phyloP scores from a whole-genome alignment of 306 rosid genomes.

The Cotoneaster glaucophyllus region DNA sequence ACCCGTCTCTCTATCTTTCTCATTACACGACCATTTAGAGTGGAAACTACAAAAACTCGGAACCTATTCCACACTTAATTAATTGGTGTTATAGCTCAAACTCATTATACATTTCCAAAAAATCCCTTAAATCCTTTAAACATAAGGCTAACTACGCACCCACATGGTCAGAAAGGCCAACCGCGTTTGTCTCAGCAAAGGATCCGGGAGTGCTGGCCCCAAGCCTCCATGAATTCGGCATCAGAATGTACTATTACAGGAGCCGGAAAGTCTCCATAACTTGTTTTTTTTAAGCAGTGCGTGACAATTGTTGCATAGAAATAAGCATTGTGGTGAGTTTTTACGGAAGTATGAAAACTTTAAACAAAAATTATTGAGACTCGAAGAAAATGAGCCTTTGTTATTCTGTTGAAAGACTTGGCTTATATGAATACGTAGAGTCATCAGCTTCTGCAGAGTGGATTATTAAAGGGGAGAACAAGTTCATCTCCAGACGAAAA shows the following conservation, averaged over 20 bases:
- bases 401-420: background rate
- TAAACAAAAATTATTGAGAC: background rate
- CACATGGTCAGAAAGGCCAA: background rate
- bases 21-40: background rate
- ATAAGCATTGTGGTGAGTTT: too few species aligned
- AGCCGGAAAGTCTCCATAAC: too few species aligned
- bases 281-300: too few species aligned
- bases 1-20: background rate
- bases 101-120: background rate
- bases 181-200: background rate
- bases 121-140: background rate
- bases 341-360: background rate
- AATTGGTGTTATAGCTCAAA: background rate
- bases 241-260: too few species aligned
- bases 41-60: background rate
- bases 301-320: too few species aligned
- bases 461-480: constrained; percentile 67
- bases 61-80: background rate
- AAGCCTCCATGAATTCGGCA: too few species aligned
- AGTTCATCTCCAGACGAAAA: constrained; percentile 76
- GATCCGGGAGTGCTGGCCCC: background rate
- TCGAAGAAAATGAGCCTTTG: background rate
- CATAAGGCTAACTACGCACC: background rate
- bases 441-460: background rate
- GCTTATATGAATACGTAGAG: background rate